A percentile compares a stretch with the other conserved stretches of the same genome.
Evolutionary conservation across 129 eudicot species (phyloP).

Genomic region (Pittosporum tobira): DNA sequence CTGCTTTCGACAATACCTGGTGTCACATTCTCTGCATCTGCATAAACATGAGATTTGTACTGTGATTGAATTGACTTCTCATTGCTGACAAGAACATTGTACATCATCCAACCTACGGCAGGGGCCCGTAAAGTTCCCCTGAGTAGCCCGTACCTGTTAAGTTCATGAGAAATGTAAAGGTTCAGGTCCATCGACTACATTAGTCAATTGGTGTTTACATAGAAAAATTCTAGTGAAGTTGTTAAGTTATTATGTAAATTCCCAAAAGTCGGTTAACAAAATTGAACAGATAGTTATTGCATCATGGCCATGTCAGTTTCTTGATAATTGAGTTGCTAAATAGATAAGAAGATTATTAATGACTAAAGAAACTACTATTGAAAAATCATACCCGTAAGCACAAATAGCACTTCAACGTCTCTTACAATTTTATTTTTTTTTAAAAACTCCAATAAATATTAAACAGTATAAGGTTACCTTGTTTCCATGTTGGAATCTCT

Average conservation of each 20-base stretch:
- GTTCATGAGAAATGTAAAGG: not conserved
- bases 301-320: not conserved
- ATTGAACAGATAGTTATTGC: not conserved
- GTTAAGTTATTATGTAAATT: not conserved
- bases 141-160: constrained; percentile 64
- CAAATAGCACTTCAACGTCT: too few species aligned
- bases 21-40: constrained; percentile 74
- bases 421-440: too few species aligned
- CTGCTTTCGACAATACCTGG: constrained; percentile 66
- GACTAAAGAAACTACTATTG: too few species aligned
- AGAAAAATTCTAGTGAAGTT: not conserved
- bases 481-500: constrained; percentile 75
- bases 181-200: not conserved
- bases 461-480: constrained; percentile 30
- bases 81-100: constrained; percentile 77
- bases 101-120: constrained; percentile 98
- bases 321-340: not conserved
- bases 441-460: too few species aligned
- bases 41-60: constrained; percentile 82
- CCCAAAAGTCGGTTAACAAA: not conserved
- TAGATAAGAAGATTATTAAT: too few species aligned
- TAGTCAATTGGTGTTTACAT: not conserved
- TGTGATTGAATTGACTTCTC: constrained; percentile 76
- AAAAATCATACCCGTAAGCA: too few species aligned
- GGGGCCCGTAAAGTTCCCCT: constrained; percentile 89